Percentiles rank a stretch among this genome's conserved stretches.
Evolutionary conservation across 2,329 filamentous ascomycete genomes (phyloP).

Genomic region (Spiromastix sp.): DNA sequence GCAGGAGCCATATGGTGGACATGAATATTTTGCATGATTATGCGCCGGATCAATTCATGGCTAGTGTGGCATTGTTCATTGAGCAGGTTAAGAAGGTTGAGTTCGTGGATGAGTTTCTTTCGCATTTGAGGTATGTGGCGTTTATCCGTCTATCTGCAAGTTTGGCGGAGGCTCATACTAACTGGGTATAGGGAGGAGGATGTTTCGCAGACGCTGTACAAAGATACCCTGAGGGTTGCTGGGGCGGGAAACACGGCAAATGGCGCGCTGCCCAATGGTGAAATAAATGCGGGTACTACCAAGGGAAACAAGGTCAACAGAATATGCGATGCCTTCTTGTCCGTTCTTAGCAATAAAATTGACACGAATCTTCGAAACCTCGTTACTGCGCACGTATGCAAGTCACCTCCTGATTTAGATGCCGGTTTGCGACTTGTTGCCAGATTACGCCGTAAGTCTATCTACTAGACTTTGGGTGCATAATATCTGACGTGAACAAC

Average conservation of each 20-base stretch:
- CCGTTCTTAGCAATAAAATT: conserved; percentile 52
- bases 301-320: conserved; percentile 62
- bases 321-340: conserved; percentile 77
- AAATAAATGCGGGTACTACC: conserved; percentile 8
- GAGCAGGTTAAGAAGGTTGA: conserved; percentile 73
- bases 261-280: conserved; percentile 1
- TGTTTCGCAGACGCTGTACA: conserved; percentile 87
- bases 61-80: conserved; percentile 64
- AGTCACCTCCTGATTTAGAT: conserved; percentile 78
- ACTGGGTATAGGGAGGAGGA: conserved; percentile 59
- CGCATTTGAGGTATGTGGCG: conserved; percentile 59
- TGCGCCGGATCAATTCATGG: conserved; percentile 74
- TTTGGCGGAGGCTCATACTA: conserved; percentile 17
- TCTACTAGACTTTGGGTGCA: neutral
- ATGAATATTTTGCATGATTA: conserved; percentile 98
- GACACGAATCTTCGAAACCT: conserved; percentile 71
- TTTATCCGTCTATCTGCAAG: neutral
- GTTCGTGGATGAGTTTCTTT: conserved; percentile 84
- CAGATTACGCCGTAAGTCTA: conserved; percentile 44
- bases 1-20: conserved; percentile 86
- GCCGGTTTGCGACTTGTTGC: conserved; percentile 73
- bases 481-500: conserved; percentile 10
- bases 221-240: conserved; percentile 58
- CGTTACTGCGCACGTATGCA: conserved; percentile 91
- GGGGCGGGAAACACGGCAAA: conserved; percentile 17